Evolutionary conservation across 768 basidiomycete species (phyloP).

Genomic region (Artomyces pyxidatus): DNA sequence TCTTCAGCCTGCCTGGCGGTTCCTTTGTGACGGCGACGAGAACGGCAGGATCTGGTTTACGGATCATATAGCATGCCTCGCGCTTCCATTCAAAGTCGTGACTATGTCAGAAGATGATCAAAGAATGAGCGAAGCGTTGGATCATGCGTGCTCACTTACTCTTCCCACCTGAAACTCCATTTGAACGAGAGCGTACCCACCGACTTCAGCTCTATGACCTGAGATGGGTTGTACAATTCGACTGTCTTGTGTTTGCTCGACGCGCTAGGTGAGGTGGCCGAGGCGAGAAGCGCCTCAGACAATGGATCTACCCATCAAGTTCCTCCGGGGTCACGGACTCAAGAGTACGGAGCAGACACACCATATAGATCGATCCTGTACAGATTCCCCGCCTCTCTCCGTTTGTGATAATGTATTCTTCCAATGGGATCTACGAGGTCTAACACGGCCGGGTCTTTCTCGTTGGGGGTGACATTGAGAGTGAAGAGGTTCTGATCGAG

Average conservation of each 20-base stretch:
- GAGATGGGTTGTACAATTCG: slow-evolving; percentile 69
- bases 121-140: background rate
- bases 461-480: slow-evolving; percentile 51
- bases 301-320: slow-evolving; percentile 49
- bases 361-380: slow-evolving; percentile 67
- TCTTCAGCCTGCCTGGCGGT: slow-evolving; percentile 54
- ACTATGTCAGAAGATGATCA: slow-evolving; percentile 27
- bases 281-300: slow-evolving; percentile 63
- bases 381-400: slow-evolving; percentile 41
- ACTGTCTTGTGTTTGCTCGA: slow-evolving; percentile 68
- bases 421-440: slow-evolving; percentile 66
- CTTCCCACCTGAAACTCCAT: slow-evolving; percentile 80
- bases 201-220: slow-evolving; percentile 60
- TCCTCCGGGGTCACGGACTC: background rate
- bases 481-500: slow-evolving; percentile 85
- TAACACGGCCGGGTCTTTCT: slow-evolving; percentile 49
- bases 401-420: slow-evolving; percentile 63
- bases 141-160: slow-evolving; percentile 37
- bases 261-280: slow-evolving; percentile 53
- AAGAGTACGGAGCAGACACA: slow-evolving; percentile 24
- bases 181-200: slow-evolving; percentile 67
- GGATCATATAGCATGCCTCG: slow-evolving; percentile 74
- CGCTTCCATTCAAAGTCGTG: slow-evolving; percentile 84
- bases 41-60: slow-evolving; percentile 84
- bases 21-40: slow-evolving; percentile 79